A percentile compares a stretch with the other conserved stretches of the same genome.
Evolutionary conservation across 1,284 basidiomycete genomes (phyloP).

Genomic region (Cryptococcus hybrid): DNA sequence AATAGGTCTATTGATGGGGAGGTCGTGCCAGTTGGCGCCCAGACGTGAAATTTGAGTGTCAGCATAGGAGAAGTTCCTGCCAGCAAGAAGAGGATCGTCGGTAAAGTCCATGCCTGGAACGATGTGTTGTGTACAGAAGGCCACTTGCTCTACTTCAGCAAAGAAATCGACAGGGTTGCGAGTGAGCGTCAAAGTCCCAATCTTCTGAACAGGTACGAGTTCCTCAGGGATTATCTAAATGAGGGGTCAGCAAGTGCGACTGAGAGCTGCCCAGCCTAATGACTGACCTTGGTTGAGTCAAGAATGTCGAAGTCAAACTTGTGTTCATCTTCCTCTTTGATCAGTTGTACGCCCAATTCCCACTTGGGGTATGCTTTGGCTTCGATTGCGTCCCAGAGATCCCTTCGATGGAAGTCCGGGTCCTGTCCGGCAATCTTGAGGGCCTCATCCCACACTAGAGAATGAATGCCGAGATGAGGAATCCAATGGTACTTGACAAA

Average conservation of each 20-base stretch:
- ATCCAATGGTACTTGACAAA: conserved; percentile 87
- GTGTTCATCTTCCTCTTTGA: conserved; percentile 62
- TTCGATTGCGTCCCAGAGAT: conserved; percentile 72
- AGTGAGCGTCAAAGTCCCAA: conserved; percentile 73
- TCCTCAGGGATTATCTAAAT: conserved; percentile 68
- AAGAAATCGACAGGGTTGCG: conserved; percentile 65
- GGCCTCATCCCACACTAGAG: conserved; percentile 81
- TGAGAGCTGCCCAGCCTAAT: neutral
- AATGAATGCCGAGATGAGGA: conserved; percentile 70
- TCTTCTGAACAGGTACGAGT: conserved; percentile 66
- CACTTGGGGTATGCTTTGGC: conserved; percentile 67
- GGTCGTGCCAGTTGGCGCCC: conserved; percentile 58
- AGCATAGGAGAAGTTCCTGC: conserved; percentile 78
- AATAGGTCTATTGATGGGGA: conserved; percentile 77
- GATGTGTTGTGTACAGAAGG: conserved; percentile 77
- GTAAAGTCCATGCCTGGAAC: conserved; percentile 78
- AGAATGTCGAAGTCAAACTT: conserved; percentile 70
- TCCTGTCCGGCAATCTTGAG: conserved; percentile 70
- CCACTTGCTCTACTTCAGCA: conserved; percentile 73
- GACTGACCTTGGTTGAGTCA: conserved; percentile 66
- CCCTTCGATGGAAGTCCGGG: conserved; percentile 74
- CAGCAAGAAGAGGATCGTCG: conserved; percentile 77
- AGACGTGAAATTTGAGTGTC: conserved; percentile 73
- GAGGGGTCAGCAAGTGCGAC: neutral
- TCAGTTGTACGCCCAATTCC: conserved; percentile 72